Conservation (phyloP, 2,329 filamentous ascomycete species). For the Colletotrichum sp. region DNA sequence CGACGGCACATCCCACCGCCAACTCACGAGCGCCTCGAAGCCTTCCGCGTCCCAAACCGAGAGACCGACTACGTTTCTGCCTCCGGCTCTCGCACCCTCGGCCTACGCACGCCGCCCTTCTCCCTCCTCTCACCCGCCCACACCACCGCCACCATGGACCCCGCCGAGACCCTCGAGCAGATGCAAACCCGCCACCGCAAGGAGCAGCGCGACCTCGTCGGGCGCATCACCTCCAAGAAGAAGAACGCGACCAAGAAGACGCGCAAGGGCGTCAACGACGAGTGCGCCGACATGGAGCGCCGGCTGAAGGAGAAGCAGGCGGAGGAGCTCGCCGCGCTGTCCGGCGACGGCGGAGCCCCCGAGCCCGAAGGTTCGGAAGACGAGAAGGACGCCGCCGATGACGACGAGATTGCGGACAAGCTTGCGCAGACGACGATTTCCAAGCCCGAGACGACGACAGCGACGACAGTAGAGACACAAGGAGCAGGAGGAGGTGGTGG, state of each 20-base stretch:
- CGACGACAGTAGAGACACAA: not conserved
- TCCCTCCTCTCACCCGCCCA: too few species aligned
- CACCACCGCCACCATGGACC: conserved; percentile 29
- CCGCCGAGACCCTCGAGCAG: conserved; percentile 70
- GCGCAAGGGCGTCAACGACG: conserved; percentile 75
- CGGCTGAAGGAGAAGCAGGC: conserved; percentile 70
- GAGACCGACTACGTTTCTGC: too few species aligned
- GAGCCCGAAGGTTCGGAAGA: conserved; percentile 20
- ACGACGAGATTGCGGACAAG: conserved; percentile 26
- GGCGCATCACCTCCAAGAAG: conserved; percentile 91
- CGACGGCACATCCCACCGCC: not conserved
- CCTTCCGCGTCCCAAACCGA: too few species aligned
- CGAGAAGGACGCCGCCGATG: conserved; percentile 25
- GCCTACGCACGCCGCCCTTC: too few species aligned
- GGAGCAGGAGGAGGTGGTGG: conserved; percentile 19
- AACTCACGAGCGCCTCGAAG: not conserved
- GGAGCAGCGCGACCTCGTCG: conserved; percentile 86
- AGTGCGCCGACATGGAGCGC: conserved; percentile 75
- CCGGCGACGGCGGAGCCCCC: conserved; percentile 25
- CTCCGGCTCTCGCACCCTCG: too few species aligned
- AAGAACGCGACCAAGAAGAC: conserved; percentile 93
- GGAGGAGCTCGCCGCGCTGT: conserved; percentile 57
- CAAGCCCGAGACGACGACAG: not conserved
- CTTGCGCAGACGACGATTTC: not conserved
- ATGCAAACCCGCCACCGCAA: conserved; percentile 82